A percentile compares a stretch with the other conserved stretches of the same genome.
Conservation (phyloP, 2,329 filamentous ascomycete species). For the Leptographium procerum region DNA sequence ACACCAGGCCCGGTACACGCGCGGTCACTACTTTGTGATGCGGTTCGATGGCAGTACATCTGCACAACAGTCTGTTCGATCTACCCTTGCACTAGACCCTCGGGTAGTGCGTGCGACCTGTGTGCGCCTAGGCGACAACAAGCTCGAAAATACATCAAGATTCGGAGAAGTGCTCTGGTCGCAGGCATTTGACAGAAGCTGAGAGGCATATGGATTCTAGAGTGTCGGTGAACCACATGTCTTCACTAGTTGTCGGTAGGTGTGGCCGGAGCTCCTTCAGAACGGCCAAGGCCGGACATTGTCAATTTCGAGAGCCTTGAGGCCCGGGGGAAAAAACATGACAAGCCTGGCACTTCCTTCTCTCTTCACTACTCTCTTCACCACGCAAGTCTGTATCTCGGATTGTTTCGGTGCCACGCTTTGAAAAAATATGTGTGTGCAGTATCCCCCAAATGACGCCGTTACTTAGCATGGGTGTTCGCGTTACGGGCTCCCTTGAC, state of each 20-base stretch:
- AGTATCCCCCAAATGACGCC: not conserved
- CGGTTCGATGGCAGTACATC: constrained; percentile 72
- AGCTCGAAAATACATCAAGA: constrained; percentile 54
- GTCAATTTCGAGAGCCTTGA: not conserved
- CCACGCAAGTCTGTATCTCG: too few relatives aligned
- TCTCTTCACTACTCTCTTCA: not conserved
- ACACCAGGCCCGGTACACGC: constrained; percentile 71
- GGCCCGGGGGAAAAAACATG: not conserved
- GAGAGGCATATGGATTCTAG: not conserved
- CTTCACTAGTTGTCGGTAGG: not conserved
- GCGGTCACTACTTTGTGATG: constrained; percentile 96
- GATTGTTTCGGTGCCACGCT: too few relatives aligned
- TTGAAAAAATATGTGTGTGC: too few relatives aligned
- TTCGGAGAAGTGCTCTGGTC: constrained; percentile 41
- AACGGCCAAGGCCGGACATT: not conserved
- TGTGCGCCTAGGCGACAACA: constrained; percentile 75
- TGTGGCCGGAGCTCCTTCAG: not conserved
- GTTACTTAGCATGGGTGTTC: too few relatives aligned
- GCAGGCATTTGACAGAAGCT: constrained; percentile 18
- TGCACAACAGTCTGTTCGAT: constrained; percentile 64
- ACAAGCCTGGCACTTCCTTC: not conserved
- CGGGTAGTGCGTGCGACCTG: constrained; percentile 79
- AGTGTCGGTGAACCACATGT: not conserved
- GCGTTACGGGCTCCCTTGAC: too few relatives aligned
- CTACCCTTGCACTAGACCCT: constrained; percentile 73